Percentiles rank a stretch among this genome's conserved stretches.
phyloP scores from a whole-genome alignment of 768 basidiomycete genomes.

The Lactifluus volemus region DNA sequence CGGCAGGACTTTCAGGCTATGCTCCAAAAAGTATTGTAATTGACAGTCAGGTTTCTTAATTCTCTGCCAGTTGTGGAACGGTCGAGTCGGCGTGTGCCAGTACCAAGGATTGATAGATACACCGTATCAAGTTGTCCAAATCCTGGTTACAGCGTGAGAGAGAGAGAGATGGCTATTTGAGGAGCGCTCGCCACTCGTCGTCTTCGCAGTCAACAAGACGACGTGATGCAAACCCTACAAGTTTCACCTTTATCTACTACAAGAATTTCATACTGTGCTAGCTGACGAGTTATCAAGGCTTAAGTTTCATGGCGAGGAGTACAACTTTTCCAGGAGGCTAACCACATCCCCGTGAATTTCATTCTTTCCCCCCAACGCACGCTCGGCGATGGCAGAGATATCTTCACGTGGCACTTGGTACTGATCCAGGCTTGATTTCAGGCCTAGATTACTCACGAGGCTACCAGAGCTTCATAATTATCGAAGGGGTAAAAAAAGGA shows the following conservation, averaged over 20 bases:
- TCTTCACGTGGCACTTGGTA: constrained; percentile 58
- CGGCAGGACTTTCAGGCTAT: neutral
- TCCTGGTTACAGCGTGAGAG: too few relatives aligned
- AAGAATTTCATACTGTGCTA: neutral
- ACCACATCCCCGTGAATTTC: constrained; percentile 36
- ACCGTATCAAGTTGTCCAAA: too few relatives aligned
- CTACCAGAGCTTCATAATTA: constrained; percentile 27
- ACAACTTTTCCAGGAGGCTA: constrained; percentile 41
- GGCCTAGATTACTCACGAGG: constrained; percentile 49
- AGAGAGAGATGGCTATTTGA: too few relatives aligned
- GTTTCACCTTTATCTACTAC: neutral
- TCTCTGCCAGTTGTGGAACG: neutral
- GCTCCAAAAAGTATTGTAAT: neutral
- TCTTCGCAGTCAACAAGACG: neutral
- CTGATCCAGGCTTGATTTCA: constrained; percentile 47
- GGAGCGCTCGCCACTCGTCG: neutral
- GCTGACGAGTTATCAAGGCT: neutral
- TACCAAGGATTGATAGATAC: neutral
- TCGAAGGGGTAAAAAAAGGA: neutral
- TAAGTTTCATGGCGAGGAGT: constrained; percentile 19
- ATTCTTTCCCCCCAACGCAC: constrained; percentile 36
- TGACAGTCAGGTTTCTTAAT: neutral
- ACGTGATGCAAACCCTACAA: neutral
- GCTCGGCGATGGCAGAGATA: constrained; percentile 43
- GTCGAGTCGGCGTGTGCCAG: neutral